These are phyloP conservation scores for Rasamsonia emersonii DNA, from an alignment of 2,329 filamentous ascomycete genomes.

Conservation along the genomic window DNA sequence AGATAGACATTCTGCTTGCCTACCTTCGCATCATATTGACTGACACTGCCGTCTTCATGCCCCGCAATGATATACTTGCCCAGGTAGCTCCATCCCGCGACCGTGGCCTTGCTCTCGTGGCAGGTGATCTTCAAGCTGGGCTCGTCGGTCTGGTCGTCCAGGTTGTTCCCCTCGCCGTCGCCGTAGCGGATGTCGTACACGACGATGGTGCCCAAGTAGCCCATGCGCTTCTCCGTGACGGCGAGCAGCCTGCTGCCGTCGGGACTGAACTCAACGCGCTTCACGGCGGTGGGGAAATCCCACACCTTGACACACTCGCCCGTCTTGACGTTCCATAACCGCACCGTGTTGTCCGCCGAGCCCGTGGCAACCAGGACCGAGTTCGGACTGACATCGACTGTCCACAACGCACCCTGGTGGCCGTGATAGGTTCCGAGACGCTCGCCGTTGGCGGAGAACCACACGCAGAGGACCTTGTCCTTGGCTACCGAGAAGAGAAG, in stretches of 20 bases:
- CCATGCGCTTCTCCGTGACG: constrained; percentile 98
- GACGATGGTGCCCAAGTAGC: constrained; percentile 86
- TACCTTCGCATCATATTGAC: constrained; percentile 84
- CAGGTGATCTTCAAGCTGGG: constrained; percentile 80
- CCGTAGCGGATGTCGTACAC: constrained; percentile 85
- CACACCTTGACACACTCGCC: constrained; percentile 92
- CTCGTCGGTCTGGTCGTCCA: constrained; percentile 74
- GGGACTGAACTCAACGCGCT: constrained; percentile 94
- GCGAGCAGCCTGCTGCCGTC: constrained; percentile 85
- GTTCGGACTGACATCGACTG: constrained; percentile 90
- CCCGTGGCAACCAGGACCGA: constrained; percentile 87
- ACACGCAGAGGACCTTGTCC: constrained; percentile 93
- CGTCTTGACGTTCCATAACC: constrained; percentile 90
- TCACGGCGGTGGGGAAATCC: constrained; percentile 95
- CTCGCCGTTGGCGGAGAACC: constrained; percentile 97
- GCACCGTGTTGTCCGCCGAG: constrained; percentile 96
- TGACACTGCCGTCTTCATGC: constrained; percentile 91
- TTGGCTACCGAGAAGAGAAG: constrained; percentile 93
- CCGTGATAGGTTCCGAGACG: constrained; percentile 93
- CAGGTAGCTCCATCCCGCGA: constrained; percentile 92
- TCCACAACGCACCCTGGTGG: constrained; percentile 98
- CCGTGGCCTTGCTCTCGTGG: constrained; percentile 92
- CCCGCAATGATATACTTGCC: constrained; percentile 95
- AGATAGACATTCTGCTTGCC: background rate
- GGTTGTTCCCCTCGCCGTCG: constrained; percentile 43